Base-by-base conservation (phyloP, 345 rosid species). In the Salix koriyanagi region DNA sequence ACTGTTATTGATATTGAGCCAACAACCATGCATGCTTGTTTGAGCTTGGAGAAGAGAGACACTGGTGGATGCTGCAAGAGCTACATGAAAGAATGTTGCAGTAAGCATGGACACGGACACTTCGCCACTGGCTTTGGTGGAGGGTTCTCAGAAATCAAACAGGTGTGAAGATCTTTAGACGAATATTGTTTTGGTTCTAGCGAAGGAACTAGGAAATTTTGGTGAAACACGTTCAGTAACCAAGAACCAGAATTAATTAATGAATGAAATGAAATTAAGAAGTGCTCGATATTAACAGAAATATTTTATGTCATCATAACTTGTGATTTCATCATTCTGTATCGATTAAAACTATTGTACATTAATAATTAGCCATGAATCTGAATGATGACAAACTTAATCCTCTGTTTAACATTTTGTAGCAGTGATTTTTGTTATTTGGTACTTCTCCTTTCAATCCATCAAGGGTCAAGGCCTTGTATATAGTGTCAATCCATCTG, bases 11-110 rank as follows among this genome's bases (percentile, higher is more conserved):
- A 72, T 52, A 48, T 65, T 60, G 65, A 71, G 32, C 36, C 70
- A 42, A n/a, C 48, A 25, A 41, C 69, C 0, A 25, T 6, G 23
- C 79, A 79, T 32, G 71, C 25, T 50, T 81, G 85, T 21, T 32
- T 28, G 70, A 85, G 79, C 71, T 30, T 79, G 76, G 84, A 75
- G 77, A 83, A 75, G 65, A 83, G 84, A 66, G 89, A 83, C 60
- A 61, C 41, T 15, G 87, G 83, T 23, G 83, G 88, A 26, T 87
- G 90, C 69, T 87, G 91, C 80, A 85, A 73, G 80, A 83, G 85
- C 74, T 85, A 83, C 71, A 67, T 75, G 81, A 82, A 83, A 71
- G 87, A 87, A 77, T 86, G 88, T 28, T 83, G 88, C 34, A 65
- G 78, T 16, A 76, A 80, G 65, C 84, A 80, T 44, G 82, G 79